Evolutionary conservation across 805 yeast species (phyloP), one percentile per base, ranked within the genome.

Genomic region (Ascoidea rubescens): DNA sequence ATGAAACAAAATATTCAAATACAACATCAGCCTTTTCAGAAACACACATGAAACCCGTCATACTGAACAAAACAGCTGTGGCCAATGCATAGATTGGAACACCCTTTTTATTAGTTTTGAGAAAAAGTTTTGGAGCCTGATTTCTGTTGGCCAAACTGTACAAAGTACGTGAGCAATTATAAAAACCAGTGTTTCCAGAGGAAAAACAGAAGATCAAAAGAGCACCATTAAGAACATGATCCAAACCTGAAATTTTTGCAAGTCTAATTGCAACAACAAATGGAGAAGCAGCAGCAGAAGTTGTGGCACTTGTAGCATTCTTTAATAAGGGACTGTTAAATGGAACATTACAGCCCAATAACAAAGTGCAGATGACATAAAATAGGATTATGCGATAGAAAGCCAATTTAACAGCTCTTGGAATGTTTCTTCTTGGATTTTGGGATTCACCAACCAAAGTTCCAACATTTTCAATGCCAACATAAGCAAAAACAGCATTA

Each of bases 401-500:
- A 6, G 67, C 62, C 55, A 67, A 56, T 53, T 60, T 57, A 12
- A 65, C 65, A 4, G 71, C 65, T 6, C 57, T 56, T 53, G 59
- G 62, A 46, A 67, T 64, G 10, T 62, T 53, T 49, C 65, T 59
- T 58, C 72, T 59, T 44, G 72, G 73, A 51, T 64, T 52, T 56
- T 61, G 56, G 50, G 85, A 79, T 68, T 84, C 91, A 45, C 86
- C 86, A 54, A 82, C 85, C 7, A 87, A 80, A 55, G 83, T 74
- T 62, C 84, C 88, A 54, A 82, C 80, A 30, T 73, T 63, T 66
- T 84, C 88, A 21, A 84, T 77, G 60, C 89, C 90, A 46, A 80
- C 73, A 61, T 72, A 84, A 5, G 88, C 85, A 62, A 82, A 84
- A 4, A 82, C 78, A 16, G 87, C 83, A 48, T 78, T 73, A 50